These are phyloP conservation scores for Flaveria robusta DNA, from an alignment of 129 eudicot genomes.

Conservation along the genomic window DNA sequence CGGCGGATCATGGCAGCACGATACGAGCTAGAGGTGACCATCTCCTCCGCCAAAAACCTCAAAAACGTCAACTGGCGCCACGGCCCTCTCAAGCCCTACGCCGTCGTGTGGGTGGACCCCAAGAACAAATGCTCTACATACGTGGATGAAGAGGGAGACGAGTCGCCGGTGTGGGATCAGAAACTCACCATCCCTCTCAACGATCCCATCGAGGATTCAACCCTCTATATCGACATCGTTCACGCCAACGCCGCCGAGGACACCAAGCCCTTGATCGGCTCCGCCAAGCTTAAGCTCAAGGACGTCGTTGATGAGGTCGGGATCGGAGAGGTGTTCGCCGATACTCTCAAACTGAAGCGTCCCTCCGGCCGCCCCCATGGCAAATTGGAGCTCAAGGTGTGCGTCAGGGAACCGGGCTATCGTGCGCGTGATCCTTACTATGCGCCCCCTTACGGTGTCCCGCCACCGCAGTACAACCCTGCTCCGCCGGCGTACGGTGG, in stretches of 20 bases:
- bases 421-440: constrained; percentile 64
- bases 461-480: constrained; percentile 35
- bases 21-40: constrained; percentile 65
- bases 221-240: constrained; percentile 68
- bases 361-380: constrained; percentile 98
- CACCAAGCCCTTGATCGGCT: constrained; percentile 86
- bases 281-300: constrained; percentile 58
- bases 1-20: constrained; percentile 50
- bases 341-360: constrained; percentile 55
- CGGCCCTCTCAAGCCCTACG: constrained; percentile 81
- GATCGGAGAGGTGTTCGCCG: constrained; percentile 32
- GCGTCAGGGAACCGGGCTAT: constrained; percentile 54
- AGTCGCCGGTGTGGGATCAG: constrained; percentile 62
- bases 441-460: constrained; percentile 56
- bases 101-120: constrained; percentile 86
- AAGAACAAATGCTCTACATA: constrained; percentile 53
- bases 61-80: constrained; percentile 91
- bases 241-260: constrained; percentile 67
- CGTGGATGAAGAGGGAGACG: constrained; percentile 67
- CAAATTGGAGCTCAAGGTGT: constrained; percentile 46
- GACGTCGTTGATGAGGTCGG: constrained; percentile 67
- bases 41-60: constrained; percentile 70
- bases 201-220: constrained; percentile 66
- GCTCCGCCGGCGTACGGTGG: constrained; percentile 52
- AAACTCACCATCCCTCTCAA: constrained; percentile 57